Conservation (phyloP, 208 protist species). For the Entamoeba invadens region DNA sequence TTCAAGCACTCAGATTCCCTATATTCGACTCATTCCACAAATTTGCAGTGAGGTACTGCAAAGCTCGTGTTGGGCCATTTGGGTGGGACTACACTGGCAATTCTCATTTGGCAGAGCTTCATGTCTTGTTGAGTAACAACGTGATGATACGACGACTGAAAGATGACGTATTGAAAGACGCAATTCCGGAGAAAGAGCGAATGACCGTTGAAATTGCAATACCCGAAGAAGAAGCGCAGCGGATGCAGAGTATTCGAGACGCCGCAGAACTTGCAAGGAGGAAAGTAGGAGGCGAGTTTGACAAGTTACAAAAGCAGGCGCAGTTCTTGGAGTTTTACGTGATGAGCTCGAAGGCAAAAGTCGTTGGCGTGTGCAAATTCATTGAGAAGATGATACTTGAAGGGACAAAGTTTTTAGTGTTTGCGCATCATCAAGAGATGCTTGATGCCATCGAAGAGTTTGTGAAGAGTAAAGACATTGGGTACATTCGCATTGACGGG, state of each 20-base stretch:
- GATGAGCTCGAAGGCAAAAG: slow-evolving; percentile 13
- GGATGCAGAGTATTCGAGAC: slow-evolving; percentile 40
- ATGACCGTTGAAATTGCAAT: slow-evolving; percentile 12
- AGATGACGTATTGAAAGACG: slow-evolving; percentile 23
- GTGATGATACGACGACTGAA: slow-evolving; percentile 26
- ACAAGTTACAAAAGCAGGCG: neutral
- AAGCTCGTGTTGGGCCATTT: slow-evolving; percentile 2
- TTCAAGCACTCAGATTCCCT: slow-evolving; percentile 7
- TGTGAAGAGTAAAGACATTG: slow-evolving; percentile 44
- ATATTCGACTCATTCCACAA: slow-evolving; percentile 23
- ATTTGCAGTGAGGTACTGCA: slow-evolving; percentile 20
- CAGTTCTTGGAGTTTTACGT: neutral
- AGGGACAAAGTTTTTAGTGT: slow-evolving; percentile 67
- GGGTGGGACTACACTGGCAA: slow-evolving; percentile 5
- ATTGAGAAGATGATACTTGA: slow-evolving; percentile 49
- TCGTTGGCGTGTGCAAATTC: slow-evolving; percentile 64
- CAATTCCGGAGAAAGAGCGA: slow-evolving; percentile 21
- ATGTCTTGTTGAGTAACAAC: slow-evolving; percentile 5
- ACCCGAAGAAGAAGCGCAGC: slow-evolving; percentile 59
- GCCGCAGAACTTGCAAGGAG: neutral
- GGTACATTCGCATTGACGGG: slow-evolving; percentile 69
- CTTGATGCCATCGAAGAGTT: slow-evolving; percentile 60
- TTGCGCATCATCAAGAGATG: slow-evolving; percentile 70
- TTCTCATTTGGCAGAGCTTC: slow-evolving; percentile 22
- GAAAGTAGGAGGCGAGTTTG: neutral